These are phyloP conservation scores for Lizonia empirigonia DNA, from an alignment of 2,329 filamentous ascomycete species.

Conservation along the genomic window DNA sequence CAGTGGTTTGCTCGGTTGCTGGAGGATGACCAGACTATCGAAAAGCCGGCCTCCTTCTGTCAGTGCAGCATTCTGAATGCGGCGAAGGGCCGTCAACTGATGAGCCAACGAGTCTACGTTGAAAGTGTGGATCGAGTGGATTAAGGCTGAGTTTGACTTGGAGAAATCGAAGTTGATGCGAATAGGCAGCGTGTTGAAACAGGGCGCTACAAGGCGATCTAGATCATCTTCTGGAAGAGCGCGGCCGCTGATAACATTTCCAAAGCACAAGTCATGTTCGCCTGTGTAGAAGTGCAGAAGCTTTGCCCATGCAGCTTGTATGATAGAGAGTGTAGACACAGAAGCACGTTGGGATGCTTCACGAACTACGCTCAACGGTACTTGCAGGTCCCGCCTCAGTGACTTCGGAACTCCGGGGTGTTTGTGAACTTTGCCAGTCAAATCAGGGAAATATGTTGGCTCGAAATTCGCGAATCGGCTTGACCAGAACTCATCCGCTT, in stretches of 20 bases:
- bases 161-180: constrained; percentile 60
- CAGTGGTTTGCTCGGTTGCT: constrained; percentile 60
- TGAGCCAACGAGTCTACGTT: constrained; percentile 68
- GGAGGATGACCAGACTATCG: constrained; percentile 79
- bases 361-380: constrained; percentile 29
- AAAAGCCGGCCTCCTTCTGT: constrained; percentile 66
- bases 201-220: constrained; percentile 79
- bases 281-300: constrained; percentile 64
- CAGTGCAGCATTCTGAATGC: constrained; percentile 64
- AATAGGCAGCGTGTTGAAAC: constrained; percentile 87
- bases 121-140: constrained; percentile 64
- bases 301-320: constrained; percentile 75
- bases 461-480: constrained; percentile 60
- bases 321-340: constrained; percentile 63
- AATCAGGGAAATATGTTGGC: constrained; percentile 50
- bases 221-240: constrained; percentile 68
- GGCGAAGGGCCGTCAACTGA: constrained; percentile 76
- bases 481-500: constrained; percentile 70
- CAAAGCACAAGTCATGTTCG: constrained; percentile 77
- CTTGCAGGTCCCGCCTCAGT: constrained; percentile 37
- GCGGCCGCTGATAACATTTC: constrained; percentile 82
- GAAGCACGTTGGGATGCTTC: constrained; percentile 33
- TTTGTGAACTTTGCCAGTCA: constrained; percentile 28
- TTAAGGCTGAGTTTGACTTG: constrained; percentile 61
- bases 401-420: background rate